Percentiles rank a stretch among this genome's conserved stretches.
Conservation (phyloP, 192 early-diverging fungal genomes). For the Coemansia sp. region DNA sequence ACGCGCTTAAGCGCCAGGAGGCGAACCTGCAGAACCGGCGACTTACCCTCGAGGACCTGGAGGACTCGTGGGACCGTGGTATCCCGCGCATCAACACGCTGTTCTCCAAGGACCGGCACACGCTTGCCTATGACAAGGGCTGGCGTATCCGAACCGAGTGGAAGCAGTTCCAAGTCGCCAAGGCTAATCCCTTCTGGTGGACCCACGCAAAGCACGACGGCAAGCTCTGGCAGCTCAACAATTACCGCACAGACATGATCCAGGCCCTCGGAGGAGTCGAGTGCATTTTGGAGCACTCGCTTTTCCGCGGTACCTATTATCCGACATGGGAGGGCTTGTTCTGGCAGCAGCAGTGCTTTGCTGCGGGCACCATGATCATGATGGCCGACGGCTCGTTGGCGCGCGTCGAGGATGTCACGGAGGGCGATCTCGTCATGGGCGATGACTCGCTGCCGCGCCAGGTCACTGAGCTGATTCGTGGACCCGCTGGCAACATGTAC, state of each 20-base stretch:
- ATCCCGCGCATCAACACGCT: constrained; percentile 98
- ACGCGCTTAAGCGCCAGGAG: constrained; percentile 94
- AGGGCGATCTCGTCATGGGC: constrained; percentile 48
- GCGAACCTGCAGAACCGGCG: constrained; percentile 96
- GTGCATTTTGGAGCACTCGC: constrained; percentile 96
- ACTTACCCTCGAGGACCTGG: constrained; percentile 96
- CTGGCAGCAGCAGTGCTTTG: constrained; percentile 80
- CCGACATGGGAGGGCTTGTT: constrained; percentile 98
- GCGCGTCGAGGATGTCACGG: constrained; percentile 31
- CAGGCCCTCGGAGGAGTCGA: constrained; percentile 98
- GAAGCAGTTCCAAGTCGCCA: constrained; percentile 95
- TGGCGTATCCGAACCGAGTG: constrained; percentile 97
- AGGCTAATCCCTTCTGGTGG: constrained; percentile 97
- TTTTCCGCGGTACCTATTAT: constrained; percentile 98
- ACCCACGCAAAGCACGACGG: constrained; percentile 80
- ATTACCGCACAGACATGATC: constrained; percentile 99
- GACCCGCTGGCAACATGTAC: constrained; percentile 26
- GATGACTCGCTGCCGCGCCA: constrained; percentile 49
- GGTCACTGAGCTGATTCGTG: constrained; percentile 24
- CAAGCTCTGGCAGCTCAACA: constrained; percentile 92
- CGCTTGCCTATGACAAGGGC: constrained; percentile 98
- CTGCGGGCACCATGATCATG: constrained; percentile 29
- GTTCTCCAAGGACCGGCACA: constrained; percentile 98
- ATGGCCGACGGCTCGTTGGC: constrained; percentile 26
- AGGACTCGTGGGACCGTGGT: constrained; percentile 98